Evolutionary conservation across 225 moss, liverwort and hornwort species (phyloP).

Genomic region (Sphagnum tenellum): DNA sequence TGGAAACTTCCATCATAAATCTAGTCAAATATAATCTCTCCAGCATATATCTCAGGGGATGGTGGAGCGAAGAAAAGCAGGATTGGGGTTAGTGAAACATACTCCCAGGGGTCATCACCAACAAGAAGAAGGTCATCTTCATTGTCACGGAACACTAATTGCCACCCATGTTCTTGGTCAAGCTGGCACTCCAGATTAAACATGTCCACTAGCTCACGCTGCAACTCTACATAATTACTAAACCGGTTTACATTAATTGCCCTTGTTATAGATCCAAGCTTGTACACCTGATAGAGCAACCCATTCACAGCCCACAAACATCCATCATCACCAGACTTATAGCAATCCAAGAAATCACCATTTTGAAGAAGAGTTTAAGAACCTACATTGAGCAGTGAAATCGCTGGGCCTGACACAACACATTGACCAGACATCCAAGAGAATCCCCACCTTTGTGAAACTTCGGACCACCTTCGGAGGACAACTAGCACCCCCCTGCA

Average conservation of each 20-base stretch:
- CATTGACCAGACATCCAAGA: background rate
- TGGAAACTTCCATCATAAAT: too few relatives aligned
- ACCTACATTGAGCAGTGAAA: background rate
- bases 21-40: too few relatives aligned
- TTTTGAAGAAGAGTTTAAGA: too few relatives aligned
- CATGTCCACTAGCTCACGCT: conserved; percentile 75
- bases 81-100: conserved; percentile 10
- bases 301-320: too few relatives aligned
- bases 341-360: too few relatives aligned
- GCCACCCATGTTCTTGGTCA: conserved; percentile 81
- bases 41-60: too few relatives aligned
- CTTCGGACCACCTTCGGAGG: conserved; percentile 57
- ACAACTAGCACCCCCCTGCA: conserved; percentile 28
- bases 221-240: conserved; percentile 56
- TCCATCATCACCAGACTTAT: too few relatives aligned
- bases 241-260: conserved; percentile 85
- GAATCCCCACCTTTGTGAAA: conserved; percentile 52
- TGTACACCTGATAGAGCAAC: conserved; percentile 51
- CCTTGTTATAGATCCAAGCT: conserved; percentile 80
- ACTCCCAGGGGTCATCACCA: conserved; percentile 85
- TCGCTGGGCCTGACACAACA: background rate
- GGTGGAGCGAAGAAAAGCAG: too few relatives aligned
- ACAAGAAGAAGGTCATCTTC: conserved; percentile 85
- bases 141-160: conserved; percentile 72
- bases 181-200: conserved; percentile 78